These are phyloP conservation scores for Yamadazyma conglobata DNA, from an alignment of 1,139 yeast species.

Conservation along the genomic window DNA sequence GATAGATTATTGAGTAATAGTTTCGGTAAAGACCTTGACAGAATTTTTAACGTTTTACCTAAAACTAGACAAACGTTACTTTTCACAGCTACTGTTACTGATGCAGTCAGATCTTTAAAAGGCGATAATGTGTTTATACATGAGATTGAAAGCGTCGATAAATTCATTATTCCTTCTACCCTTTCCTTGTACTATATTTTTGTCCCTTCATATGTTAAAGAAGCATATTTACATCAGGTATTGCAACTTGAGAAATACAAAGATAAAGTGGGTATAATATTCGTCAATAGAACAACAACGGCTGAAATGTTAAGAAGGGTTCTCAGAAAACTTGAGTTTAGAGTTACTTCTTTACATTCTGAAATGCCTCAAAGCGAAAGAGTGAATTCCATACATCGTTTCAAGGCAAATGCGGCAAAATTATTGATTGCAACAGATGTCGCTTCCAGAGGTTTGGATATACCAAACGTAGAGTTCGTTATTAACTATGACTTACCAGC, in stretches of 20 bases:
- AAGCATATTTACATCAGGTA: constrained; percentile 74
- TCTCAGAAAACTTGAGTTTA: constrained; percentile 65
- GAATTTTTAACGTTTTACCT: constrained; percentile 73
- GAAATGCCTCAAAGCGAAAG: constrained; percentile 93
- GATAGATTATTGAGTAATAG: constrained; percentile 84
- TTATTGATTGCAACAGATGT: constrained; percentile 93
- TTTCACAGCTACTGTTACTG: constrained; percentile 96
- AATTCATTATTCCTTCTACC: constrained; percentile 77
- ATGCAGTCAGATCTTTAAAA: constrained; percentile 78
- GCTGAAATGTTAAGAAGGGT: constrained; percentile 85
- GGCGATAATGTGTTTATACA: constrained; percentile 75
- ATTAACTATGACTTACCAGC: constrained; percentile 91
- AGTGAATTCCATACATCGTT: constrained; percentile 84
- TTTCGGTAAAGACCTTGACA: constrained; percentile 72
- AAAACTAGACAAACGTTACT: constrained; percentile 77
- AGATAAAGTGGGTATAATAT: constrained; percentile 72
- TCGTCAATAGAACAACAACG: constrained; percentile 85
- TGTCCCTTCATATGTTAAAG: constrained; percentile 84
- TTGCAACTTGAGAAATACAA: constrained; percentile 60
- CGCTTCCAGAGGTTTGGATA: constrained; percentile 96
- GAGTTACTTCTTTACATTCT: constrained; percentile 89
- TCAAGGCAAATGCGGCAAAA: constrained; percentile 91
- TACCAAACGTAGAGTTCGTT: constrained; percentile 86
- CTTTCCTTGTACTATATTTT: constrained; percentile 53
- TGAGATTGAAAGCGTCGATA: constrained; percentile 72